A percentile compares a stretch with the other conserved stretches of the same genome.
Conservation (phyloP, 2,329 filamentous ascomycete genomes). For the Curvularia eragrostidis region DNA sequence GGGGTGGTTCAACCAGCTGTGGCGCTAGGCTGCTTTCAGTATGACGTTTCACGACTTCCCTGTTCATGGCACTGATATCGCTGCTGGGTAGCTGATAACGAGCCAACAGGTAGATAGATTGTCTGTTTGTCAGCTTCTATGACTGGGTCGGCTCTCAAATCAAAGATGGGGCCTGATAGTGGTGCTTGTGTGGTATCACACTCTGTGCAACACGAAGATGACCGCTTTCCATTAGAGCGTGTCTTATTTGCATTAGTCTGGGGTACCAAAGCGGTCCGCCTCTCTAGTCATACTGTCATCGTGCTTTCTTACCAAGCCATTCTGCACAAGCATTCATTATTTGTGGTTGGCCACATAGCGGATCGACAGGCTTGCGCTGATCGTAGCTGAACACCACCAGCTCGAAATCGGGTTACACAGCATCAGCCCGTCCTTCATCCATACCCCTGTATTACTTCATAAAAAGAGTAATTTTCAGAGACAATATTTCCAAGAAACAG, state of each 20-base stretch:
- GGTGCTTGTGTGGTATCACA: neutral
- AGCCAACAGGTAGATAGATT: conserved; percentile 23
- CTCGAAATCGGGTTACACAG: neutral
- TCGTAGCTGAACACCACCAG: conserved; percentile 1
- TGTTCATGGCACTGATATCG: conserved; percentile 22
- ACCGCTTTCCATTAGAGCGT: neutral
- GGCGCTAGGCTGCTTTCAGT: conserved; percentile 29
- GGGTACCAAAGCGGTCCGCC: conserved; percentile 11
- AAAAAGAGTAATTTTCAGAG: neutral
- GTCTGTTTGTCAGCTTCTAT: conserved; percentile 28
- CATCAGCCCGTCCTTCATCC: neutral
- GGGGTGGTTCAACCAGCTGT: conserved; percentile 26
- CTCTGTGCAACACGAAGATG: neutral
- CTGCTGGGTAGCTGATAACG: conserved; percentile 31
- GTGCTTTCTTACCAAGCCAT: conserved; percentile 9
- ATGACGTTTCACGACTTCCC: conserved; percentile 29
- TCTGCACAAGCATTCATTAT: neutral
- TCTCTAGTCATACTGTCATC: neutral
- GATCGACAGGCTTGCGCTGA: conserved; percentile 5
- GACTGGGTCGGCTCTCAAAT: conserved; percentile 21
- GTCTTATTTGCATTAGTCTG: conserved; percentile 2
- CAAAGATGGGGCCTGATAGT: conserved; percentile 23
- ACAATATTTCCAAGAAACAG: no score
- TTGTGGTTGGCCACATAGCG: conserved; percentile 2
- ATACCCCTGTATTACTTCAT: neutral